These are phyloP conservation scores for Lumnitzera racemosa DNA, from an alignment of 345 rosid species.

Conservation along the genomic window DNA sequence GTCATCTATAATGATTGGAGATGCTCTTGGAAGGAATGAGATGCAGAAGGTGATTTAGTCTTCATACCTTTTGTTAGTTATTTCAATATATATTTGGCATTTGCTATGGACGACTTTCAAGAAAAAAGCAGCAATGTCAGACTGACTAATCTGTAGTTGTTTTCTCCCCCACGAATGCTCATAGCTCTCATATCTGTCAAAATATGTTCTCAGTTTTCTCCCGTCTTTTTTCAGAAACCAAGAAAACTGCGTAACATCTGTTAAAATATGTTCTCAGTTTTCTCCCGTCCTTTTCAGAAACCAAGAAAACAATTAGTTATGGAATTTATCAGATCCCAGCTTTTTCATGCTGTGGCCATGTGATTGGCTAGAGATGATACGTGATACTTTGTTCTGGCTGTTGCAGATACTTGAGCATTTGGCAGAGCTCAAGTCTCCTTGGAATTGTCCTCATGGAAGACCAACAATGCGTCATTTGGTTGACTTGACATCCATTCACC, in stretches of 20 bases:
- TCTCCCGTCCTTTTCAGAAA: no score
- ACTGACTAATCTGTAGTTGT: background rate
- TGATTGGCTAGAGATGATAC: no score
- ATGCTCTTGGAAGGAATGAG: conserved; percentile 73
- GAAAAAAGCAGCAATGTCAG: background rate
- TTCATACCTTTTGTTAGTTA: background rate
- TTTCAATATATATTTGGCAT: background rate
- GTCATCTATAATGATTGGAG: conserved; percentile 87
- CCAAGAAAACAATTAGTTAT: no score
- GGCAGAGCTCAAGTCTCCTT: conserved; percentile 83
- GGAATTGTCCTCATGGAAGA: conserved; percentile 99
- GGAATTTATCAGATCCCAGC: no score
- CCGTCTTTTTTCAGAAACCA: no score
- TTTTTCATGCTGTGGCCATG: no score
- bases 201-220: no score
- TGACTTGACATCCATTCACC: conserved; percentile 50
- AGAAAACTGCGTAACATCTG: no score
- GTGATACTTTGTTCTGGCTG: background rate
- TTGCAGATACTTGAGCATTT: conserved; percentile 73
- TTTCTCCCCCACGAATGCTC: no score
- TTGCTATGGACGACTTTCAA: background rate
- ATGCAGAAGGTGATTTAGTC: conserved; percentile 66
- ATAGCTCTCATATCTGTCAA: no score
- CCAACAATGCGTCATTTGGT: conserved; percentile 98
- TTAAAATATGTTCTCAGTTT: no score